Evolutionary conservation across 1,139 yeast genomes (phyloP).

Genomic region (Candida buenavistaensis): DNA sequence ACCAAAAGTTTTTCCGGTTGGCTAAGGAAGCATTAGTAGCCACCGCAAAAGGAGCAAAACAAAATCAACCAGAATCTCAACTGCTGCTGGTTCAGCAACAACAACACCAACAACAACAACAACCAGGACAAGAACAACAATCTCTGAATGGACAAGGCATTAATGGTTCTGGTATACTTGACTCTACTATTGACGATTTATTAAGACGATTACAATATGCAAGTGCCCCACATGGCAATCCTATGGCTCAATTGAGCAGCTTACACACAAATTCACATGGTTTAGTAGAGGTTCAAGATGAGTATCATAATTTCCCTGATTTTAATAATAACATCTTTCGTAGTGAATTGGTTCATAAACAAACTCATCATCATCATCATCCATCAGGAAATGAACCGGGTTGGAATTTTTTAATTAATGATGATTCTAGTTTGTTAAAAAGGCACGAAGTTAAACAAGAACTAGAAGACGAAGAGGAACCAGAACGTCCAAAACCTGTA

Average conservation of each 20-base stretch:
- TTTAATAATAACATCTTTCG: constrained; percentile 41
- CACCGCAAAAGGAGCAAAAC: constrained; percentile 34
- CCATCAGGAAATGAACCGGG: constrained; percentile 24
- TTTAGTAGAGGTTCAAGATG: constrained; percentile 44
- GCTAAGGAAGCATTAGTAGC: constrained; percentile 51
- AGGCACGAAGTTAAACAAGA: constrained; percentile 11
- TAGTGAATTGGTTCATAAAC: constrained; percentile 8
- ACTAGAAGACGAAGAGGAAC: constrained; percentile 5
- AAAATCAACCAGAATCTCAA: too few relatives aligned
- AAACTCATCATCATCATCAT: constrained; percentile 7
- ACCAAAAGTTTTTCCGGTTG: constrained; percentile 39
- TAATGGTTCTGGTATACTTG: constrained; percentile 28
- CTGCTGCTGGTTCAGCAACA: too few relatives aligned
- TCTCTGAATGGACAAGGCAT: constrained; percentile 11
- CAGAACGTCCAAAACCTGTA: constrained; percentile 8
- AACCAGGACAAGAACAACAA: constrained; percentile 3
- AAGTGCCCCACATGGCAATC: constrained; percentile 54
- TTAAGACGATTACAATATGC: constrained; percentile 53
- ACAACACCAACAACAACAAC: constrained; percentile 17
- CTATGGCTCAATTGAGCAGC: constrained; percentile 35
- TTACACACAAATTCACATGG: constrained; percentile 44
- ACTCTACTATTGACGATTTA: constrained; percentile 56
- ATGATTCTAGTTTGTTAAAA: constrained; percentile 15
- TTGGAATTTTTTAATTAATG: constrained; percentile 40
- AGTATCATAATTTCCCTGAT: constrained; percentile 45